Base-by-base conservation (phyloP, 2,329 filamentous ascomycete species). In the Cladosporium phlei region DNA sequence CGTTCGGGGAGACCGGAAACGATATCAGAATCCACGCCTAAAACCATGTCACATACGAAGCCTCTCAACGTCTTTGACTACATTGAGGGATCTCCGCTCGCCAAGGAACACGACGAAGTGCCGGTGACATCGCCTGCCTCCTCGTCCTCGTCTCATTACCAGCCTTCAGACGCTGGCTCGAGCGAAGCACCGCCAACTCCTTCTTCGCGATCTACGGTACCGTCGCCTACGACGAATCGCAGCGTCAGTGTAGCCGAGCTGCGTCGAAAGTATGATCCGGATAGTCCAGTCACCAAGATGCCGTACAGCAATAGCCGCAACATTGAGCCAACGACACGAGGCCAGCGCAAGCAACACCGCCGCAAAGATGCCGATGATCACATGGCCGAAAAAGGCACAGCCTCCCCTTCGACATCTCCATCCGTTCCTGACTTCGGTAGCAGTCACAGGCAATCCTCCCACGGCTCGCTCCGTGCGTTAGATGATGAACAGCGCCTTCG, bases 181-280 rank as follows among this genome's bases (percentile, higher is more conserved):
- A 60, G 61, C 34, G 57, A 63, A 12, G 49, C 48, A 14, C 55
- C 61, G 7, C 56, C 54, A 19, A 61, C 62, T 7, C 61, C 62
- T 14, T 64, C 59, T 2, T 61, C 59, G 9, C 50, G 51, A 17
- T 64, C 62, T 6, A 60, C 55, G 7, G 53, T 60, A 21, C 57
- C 60, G 7, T 62, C 63, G 20, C 61, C 59, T 8, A 57, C 55
- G 7, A 49, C 47, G 2, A 60, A 55, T 8, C 48, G 59, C 12
- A 37, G 47, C 20, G 50, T 53, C 5, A 63, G 57, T 51, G 58
- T 62, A 3, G 52, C 55, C 11, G 61, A 64, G 39, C 50, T 63
- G 11, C 54, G 58, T 16, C 49, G 53, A 17, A 58, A 57, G 33
- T 62, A 60, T 47, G 57, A 61, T 37, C 34, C 53, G 10, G 56